phyloP scores from a whole-genome alignment of 1,284 basidiomycete species.

The Takashimella tepidaria region DNA sequence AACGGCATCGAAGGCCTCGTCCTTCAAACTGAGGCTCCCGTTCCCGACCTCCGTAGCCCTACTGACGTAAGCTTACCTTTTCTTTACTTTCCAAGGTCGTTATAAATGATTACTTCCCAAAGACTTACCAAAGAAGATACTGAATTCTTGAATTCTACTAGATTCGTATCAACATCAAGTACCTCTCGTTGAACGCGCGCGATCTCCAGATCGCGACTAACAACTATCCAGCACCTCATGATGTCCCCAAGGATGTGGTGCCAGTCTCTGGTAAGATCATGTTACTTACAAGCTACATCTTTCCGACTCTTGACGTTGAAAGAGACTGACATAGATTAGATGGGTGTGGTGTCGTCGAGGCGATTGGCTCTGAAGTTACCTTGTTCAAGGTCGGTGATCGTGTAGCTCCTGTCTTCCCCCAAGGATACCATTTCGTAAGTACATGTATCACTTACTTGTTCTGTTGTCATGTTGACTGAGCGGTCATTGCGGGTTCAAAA shows the following conservation, averaged over 20 bases:
- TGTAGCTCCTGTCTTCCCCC: conserved; percentile 35
- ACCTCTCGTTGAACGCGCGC: conserved; percentile 46
- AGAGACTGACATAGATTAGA: conserved; percentile 22
- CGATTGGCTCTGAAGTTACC: conserved; percentile 38
- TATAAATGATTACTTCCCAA: no score
- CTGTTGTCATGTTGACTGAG: neutral
- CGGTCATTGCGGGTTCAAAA: conserved; percentile 8
- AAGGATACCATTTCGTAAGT: conserved; percentile 37
- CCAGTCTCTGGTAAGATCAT: conserved; percentile 33
- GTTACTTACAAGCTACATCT: no score
- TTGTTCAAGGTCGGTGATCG: conserved; percentile 45
- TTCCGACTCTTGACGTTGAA: no score
- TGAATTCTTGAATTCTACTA: conserved; percentile 3
- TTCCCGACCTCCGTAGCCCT: conserved; percentile 19
- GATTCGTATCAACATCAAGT: conserved; percentile 42
- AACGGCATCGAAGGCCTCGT: conserved; percentile 28
- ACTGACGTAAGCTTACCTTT: conserved; percentile 17
- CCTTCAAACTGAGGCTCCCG: conserved; percentile 20
- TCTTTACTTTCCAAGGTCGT: no score
- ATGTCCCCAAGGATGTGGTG: conserved; percentile 35
- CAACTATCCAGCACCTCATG: conserved; percentile 38
- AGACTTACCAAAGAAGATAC: no score
- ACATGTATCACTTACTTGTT: no score
- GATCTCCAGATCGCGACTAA: conserved; percentile 38
- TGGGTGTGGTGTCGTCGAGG: conserved; percentile 46